Conservation (phyloP, 495 filamentous ascomycete species). For the Penicillium antarcticum region DNA sequence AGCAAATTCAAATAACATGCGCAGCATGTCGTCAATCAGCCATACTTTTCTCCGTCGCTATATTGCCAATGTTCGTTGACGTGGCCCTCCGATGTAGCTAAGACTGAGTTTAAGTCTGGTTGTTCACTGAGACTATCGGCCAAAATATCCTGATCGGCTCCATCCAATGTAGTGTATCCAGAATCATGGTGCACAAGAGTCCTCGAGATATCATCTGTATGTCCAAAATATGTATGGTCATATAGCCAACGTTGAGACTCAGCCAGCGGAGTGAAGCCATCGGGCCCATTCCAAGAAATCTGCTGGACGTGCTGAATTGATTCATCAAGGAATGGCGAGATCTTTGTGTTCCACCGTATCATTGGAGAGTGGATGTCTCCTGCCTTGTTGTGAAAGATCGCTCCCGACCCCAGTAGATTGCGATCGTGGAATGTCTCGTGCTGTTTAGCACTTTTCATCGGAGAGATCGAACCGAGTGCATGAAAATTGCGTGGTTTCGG, state of each 20-base stretch:
- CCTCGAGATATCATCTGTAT: conserved; percentile 64
- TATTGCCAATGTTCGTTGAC: conserved; percentile 9
- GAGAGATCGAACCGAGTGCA: background rate
- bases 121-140: conserved; percentile 31
- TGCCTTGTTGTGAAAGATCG: no score
- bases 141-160: conserved; percentile 51
- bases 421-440: background rate
- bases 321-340: no score
- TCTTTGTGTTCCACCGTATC: no score
- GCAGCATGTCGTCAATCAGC: conserved; percentile 4
- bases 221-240: conserved; percentile 10
- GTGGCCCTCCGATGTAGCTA: conserved; percentile 1
- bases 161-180: conserved; percentile 65
- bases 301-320: background rate
- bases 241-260: background rate
- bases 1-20: background rate
- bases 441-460: background rate
- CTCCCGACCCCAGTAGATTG: no score
- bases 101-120: conserved; percentile 14
- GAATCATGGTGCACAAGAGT: conserved; percentile 66
- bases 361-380: no score
- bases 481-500: background rate
- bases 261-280: background rate
- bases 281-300: background rate
- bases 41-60: conserved; percentile 35